A percentile compares a stretch with the other conserved stretches of the same genome.
Evolutionary conservation across 495 filamentous ascomycete genomes (phyloP).

Genomic region (Tuber calosporum): DNA sequence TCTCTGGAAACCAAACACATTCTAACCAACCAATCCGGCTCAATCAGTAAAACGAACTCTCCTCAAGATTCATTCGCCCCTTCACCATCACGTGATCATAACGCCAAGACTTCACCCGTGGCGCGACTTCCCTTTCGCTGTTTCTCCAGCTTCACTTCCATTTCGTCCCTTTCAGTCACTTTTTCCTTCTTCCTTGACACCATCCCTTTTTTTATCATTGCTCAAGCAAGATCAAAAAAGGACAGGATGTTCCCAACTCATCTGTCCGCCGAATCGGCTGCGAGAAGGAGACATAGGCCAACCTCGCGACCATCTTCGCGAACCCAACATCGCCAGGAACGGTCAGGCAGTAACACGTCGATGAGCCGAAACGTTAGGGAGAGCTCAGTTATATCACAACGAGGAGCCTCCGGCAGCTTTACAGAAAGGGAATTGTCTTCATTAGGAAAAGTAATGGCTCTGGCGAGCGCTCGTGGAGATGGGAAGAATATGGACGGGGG

Average conservation of each 20-base stretch:
- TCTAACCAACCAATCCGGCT: neutral
- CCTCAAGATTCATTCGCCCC: neutral
- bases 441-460: slow-evolving; percentile 14
- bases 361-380: slow-evolving; percentile 25
- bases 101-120: neutral
- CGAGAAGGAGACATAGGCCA: slow-evolving; percentile 29
- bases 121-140: neutral
- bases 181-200: neutral
- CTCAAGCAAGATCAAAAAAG: neutral
- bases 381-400: slow-evolving; percentile 25
- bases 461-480: slow-evolving; percentile 22
- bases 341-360: slow-evolving; percentile 33
- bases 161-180: neutral
- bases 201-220: neutral
- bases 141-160: neutral
- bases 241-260: slow-evolving; percentile 32
- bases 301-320: slow-evolving; percentile 42
- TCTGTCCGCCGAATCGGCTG: slow-evolving; percentile 22
- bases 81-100: neutral
- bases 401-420: slow-evolving; percentile 15
- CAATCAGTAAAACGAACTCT: neutral
- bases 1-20: neutral
- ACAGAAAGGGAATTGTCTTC: neutral
- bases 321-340: slow-evolving; percentile 49
- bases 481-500: slow-evolving; percentile 36